A percentile compares a stretch with the other conserved stretches of the same genome.
phyloP scores from a whole-genome alignment of 108 stramenopile genomes.

The Fragilariopsis cylindrus region DNA sequence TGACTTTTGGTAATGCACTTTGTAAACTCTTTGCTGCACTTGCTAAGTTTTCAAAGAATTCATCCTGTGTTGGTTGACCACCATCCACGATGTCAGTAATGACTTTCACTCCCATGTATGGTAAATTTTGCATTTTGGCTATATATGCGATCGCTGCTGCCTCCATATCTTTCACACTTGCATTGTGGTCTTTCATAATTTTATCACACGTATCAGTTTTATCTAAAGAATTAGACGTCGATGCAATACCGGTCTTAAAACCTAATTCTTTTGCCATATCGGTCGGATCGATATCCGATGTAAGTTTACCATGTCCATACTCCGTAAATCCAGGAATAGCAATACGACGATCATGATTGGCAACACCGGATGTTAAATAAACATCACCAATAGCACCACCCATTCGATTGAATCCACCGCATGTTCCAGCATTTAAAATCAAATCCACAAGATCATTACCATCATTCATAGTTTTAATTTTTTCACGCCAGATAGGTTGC shows the following conservation, averaged over 20 bases:
- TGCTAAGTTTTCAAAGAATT: constrained; percentile 92
- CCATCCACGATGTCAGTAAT: constrained; percentile 97
- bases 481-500: constrained; percentile 77
- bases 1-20: constrained; percentile 82
- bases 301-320: constrained; percentile 83
- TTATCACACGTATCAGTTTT: constrained; percentile 74
- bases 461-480: constrained; percentile 24
- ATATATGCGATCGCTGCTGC: constrained; percentile 94
- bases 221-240: constrained; percentile 93
- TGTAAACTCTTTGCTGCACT: constrained; percentile 90
- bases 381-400: constrained; percentile 93
- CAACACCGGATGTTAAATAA: constrained; percentile 83
- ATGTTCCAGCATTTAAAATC: constrained; percentile 95
- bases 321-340: constrained; percentile 90
- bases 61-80: constrained; percentile 85
- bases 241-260: constrained; percentile 88
- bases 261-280: constrained; percentile 41
- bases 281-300: constrained; percentile 38
- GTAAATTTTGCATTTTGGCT: constrained; percentile 67
- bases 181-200: constrained; percentile 82
- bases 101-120: constrained; percentile 94
- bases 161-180: constrained; percentile 97
- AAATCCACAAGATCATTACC: constrained; percentile 53
- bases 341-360: constrained; percentile 97
- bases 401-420: constrained; percentile 91